phyloP scores from a whole-genome alignment of 495 filamentous ascomycete genomes.

The Xylaria curta region DNA sequence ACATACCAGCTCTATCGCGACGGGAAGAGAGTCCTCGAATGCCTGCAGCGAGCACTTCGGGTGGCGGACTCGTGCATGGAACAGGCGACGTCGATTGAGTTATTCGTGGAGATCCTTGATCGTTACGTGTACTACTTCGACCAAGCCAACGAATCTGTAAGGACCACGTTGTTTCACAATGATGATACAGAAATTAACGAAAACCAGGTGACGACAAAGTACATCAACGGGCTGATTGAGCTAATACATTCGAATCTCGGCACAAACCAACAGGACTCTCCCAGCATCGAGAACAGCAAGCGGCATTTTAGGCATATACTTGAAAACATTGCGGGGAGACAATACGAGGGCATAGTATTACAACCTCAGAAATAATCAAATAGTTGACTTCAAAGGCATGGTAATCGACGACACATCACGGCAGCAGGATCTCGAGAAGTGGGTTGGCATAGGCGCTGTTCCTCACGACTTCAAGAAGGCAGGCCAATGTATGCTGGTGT shows the following conservation, averaged over 20 bases:
- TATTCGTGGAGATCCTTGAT: constrained; percentile 98
- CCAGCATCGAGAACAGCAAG: constrained; percentile 80
- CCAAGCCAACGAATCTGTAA: constrained; percentile 94
- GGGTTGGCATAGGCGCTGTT: neutral
- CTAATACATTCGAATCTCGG: constrained; percentile 92
- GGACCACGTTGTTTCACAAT: constrained; percentile 33
- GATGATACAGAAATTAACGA: constrained; percentile 1
- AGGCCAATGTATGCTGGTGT: constrained; percentile 20
- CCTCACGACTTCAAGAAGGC: neutral
- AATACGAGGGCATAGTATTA: constrained; percentile 89
- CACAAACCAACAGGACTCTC: constrained; percentile 80
- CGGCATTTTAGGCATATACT: constrained; percentile 93
- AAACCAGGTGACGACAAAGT: constrained; percentile 87
- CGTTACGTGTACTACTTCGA: constrained; percentile 99
- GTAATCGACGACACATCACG: neutral
- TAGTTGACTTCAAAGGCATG: neutral
- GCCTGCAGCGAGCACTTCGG: constrained; percentile 90
- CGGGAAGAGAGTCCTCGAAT: constrained; percentile 95
- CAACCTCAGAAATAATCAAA: constrained; percentile 63
- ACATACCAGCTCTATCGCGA: constrained; percentile 83
- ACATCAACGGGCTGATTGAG: constrained; percentile 97
- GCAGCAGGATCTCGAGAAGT: neutral
- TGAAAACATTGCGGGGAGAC: constrained; percentile 87
- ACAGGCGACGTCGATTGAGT: constrained; percentile 94
- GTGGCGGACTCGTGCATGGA: constrained; percentile 99